These are phyloP conservation scores for Trichoderma sp. DNA, from an alignment of 2,329 filamentous ascomycete genomes.

Conservation along the genomic window DNA sequence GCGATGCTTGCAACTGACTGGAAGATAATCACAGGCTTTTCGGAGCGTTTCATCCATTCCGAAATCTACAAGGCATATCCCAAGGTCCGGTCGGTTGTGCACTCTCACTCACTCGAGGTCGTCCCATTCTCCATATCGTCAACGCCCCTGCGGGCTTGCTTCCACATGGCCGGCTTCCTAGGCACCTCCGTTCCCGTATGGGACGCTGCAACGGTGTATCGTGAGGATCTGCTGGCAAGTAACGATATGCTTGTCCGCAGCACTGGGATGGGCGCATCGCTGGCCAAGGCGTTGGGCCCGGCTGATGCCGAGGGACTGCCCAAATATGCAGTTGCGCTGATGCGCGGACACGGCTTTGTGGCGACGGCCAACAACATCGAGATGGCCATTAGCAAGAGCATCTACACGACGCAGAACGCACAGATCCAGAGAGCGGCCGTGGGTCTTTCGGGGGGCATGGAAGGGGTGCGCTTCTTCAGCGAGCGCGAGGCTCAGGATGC, in stretches of 20 bases:
- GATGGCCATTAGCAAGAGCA: slow-evolving; percentile 10
- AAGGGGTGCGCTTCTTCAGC: not conserved
- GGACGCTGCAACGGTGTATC: slow-evolving; percentile 3
- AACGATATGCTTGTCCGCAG: slow-evolving; percentile 6
- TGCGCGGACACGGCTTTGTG: slow-evolving; percentile 13
- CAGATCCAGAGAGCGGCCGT: not conserved
- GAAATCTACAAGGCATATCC: slow-evolving; percentile 10
- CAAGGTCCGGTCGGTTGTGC: not conserved
- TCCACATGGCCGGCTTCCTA: slow-evolving; percentile 9
- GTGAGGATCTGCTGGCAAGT: not conserved
- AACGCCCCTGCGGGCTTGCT: not conserved
- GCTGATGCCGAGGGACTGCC: not conserved
- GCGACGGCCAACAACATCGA: slow-evolving; percentile 8
- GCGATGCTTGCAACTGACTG: not conserved
- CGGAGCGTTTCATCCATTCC: slow-evolving; percentile 10
- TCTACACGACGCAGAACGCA: slow-evolving; percentile 13
- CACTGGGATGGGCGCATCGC: not conserved
- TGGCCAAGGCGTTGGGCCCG: slow-evolving; percentile 1
- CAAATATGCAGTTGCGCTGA: not conserved
- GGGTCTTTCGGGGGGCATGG: not conserved
- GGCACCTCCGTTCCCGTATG: slow-evolving; percentile 2
- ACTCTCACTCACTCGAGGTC: slow-evolving; percentile 10
- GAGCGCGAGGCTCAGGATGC: slow-evolving; percentile 9
- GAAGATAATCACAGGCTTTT: not conserved
- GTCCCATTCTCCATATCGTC: slow-evolving; percentile 7